Evolutionary conservation across 164 flowering plant genomes (phyloP), one percentile per base, ranked within the genome.

Genomic region (Pachysandra terminalis): DNA sequence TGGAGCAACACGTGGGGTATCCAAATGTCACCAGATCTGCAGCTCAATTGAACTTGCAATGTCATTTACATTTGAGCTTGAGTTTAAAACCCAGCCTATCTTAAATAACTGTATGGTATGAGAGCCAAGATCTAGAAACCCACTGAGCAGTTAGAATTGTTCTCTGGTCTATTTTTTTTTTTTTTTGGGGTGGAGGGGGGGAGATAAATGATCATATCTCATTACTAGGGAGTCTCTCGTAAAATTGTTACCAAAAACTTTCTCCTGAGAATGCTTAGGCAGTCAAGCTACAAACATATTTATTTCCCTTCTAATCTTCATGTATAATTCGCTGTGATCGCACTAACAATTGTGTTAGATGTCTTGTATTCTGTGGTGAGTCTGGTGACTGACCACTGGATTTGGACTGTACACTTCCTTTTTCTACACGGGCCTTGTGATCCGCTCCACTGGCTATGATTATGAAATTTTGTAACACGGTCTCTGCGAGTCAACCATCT

Each of bases 31-130:
- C 17, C 10, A 1, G 10, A 10, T 45, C 51, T 45, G 51, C 6
- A 45, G 16, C 17, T 5, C 15, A 45, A 15, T 15, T 45, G 51
- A 45, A 45, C 51, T 3, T 45, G 51, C 51, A 45, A 5, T 45
- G 51, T 45, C 10, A 49, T 71, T 65, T 63, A 71, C 56, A 68
- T 51, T 64, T 65, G 37, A 65, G 25, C 55, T 62, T 52, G 40
- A 19, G 24, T 12, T 22, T 24, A 25, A 5, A 48, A 9, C 25
- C 25, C 54, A 21, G 0, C 9, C 12, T 9, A 19, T 8, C 0
- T 14, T 9, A 57, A 57, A 57, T 4, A 24, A 57, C 3, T 24
- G 6, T 15, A 24, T 57, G 32, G 32, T 10, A 57, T 25, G 14
- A 57, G 32, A 24, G 10, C 60, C 56, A 1, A 17, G 4, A 5